A percentile compares a stretch with the other conserved stretches of the same genome.
phyloP scores from a whole-genome alignment of 352 stramenopile genomes.

The Phytopythium sindhum region DNA sequence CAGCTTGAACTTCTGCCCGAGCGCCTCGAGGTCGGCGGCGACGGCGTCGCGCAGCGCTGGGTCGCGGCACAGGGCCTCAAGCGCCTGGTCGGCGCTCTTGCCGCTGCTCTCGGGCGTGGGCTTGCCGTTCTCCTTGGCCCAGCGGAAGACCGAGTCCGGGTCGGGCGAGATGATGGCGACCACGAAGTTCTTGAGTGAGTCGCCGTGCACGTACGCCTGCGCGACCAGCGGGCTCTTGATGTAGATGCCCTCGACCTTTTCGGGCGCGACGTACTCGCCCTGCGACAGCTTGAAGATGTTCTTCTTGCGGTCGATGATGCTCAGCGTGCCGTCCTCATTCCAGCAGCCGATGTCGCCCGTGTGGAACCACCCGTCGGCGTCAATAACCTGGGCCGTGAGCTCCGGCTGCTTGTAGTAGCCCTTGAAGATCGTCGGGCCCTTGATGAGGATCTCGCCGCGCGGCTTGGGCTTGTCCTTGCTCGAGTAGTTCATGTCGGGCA shows the following conservation, averaged over 20 bases:
- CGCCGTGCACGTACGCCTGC: slow-evolving; percentile 95
- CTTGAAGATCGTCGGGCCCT: slow-evolving; percentile 75
- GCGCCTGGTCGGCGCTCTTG: slow-evolving; percentile 7
- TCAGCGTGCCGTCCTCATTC: slow-evolving; percentile 92
- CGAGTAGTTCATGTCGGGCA: slow-evolving; percentile 97
- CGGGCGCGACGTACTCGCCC: slow-evolving; percentile 96
- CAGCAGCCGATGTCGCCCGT: slow-evolving; percentile 96
- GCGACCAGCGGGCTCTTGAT: slow-evolving; percentile 91
- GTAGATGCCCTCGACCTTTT: slow-evolving; percentile 97
- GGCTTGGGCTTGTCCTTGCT: slow-evolving; percentile 70
- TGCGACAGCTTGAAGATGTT: slow-evolving; percentile 95
- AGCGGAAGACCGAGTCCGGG: slow-evolving; percentile 53
- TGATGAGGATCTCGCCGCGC: slow-evolving; percentile 65
- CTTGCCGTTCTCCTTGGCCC: slow-evolving; percentile 51
- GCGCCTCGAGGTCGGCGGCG: slow-evolving; percentile 62
- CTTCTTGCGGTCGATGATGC: slow-evolving; percentile 92
- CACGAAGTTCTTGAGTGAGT: slow-evolving; percentile 92
- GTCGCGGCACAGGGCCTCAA: slow-evolving; percentile 16
- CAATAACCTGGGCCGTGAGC: slow-evolving; percentile 90
- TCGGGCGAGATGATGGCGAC: slow-evolving; percentile 93
- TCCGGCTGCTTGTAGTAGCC: slow-evolving; percentile 96
- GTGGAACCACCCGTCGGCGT: slow-evolving; percentile 95
- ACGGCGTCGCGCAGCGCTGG: slow-evolving; percentile 44
- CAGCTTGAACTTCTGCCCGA: slow-evolving; percentile 65
- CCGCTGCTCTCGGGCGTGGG: slow-evolving; percentile 4